Evolutionary conservation across 805 yeast species (phyloP), one percentile per base, ranked within the genome.

Genomic region (Yarrowia osloensis): DNA sequence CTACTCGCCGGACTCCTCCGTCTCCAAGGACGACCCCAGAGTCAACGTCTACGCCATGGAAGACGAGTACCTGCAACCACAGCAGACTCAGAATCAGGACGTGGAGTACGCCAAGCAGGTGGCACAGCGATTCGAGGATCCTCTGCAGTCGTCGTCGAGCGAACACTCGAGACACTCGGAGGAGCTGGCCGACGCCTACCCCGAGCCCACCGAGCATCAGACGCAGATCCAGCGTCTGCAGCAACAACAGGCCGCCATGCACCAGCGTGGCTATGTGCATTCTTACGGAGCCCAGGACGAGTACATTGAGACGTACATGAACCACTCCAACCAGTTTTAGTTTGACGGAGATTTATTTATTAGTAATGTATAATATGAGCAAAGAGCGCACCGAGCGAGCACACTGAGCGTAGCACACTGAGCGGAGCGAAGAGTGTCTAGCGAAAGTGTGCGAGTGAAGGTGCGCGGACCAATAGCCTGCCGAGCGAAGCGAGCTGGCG

Each of bases 51-150:
- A 35, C 61, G 61, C 61, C 31, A 35, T 54, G 61, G 61, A 54
- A 9, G 61, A 54, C 61, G 61, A 54, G 24, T 54, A 54, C 31
- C 33, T 54, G 61, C 44, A 26, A 19, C 47, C 47, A 4, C 49
- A 39, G 19, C 37, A 44, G 31, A 39, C 47, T 2, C 44, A 26
- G 26, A 21, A 22, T 28, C 63, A 57, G 19, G 63, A 57, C 19
- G 63, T 57, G 15, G 63, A 57, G 49, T 57, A 57, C 63, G 63
- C 63, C 26, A 9, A 15, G 4, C 63, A 57, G 49, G 63, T 57
- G 49, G 63, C 63, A 4, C 63, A 57, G 63, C 63, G 63, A 28
- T 57, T 57, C 63, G 63, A 57, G 19, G 63, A 57, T 19, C 63
- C 63, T 28, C 49, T 57, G 28, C 63, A 57, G 49, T 13, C 37